Conservation (phyloP, 768 basidiomycete genomes). For the Kwoniella heveanensis region DNA sequence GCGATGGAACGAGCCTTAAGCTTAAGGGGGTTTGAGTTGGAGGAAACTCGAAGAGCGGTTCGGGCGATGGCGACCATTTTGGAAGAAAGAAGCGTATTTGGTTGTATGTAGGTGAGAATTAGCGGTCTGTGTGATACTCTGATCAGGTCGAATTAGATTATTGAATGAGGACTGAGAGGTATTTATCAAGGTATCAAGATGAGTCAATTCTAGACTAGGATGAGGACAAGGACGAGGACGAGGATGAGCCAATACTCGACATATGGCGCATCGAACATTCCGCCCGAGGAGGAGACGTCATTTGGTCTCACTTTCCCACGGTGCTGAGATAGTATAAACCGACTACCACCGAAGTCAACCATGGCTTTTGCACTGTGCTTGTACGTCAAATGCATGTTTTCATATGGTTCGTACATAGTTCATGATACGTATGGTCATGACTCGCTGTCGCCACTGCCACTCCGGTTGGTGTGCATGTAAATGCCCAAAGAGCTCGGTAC, state of each 20-base stretch:
- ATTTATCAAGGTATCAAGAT: neutral
- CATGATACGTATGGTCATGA: no score
- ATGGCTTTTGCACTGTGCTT: no score
- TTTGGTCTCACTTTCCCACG: neutral
- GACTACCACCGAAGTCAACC: neutral
- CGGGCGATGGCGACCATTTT: constrained; percentile 25
- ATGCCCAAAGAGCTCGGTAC: no score
- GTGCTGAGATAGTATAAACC: neutral
- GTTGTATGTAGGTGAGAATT: neutral
- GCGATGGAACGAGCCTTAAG: constrained; percentile 18
- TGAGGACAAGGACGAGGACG: neutral
- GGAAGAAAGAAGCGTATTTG: neutral
- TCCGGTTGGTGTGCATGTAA: no score
- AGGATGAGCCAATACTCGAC: neutral
- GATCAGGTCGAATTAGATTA: neutral
- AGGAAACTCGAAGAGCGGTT: constrained; percentile 21
- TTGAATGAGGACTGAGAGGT: constrained; percentile 1
- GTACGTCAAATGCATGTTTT: no score
- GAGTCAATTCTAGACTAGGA: no score
- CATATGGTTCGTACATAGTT: neutral
- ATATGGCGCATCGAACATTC: constrained; percentile 3
- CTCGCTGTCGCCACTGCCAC: no score
- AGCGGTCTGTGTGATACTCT: neutral
- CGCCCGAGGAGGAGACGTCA: neutral
- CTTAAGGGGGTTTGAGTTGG: constrained; percentile 3